Conservation (phyloP, 1,139 yeast species). For the Zygoascus sp. region DNA sequence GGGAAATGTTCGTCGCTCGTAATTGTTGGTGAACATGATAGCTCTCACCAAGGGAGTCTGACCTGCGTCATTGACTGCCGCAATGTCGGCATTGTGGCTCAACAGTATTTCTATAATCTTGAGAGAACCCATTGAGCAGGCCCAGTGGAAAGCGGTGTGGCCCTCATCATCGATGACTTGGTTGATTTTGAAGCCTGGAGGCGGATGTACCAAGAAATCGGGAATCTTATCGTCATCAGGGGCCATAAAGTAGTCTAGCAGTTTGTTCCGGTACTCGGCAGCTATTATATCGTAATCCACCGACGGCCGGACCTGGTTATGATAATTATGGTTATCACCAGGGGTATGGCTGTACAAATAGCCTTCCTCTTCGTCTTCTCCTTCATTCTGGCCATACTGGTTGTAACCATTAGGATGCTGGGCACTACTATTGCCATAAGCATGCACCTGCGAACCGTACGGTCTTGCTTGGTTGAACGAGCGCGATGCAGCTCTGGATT, state of each 20-base stretch:
- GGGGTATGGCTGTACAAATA: constrained; percentile 6
- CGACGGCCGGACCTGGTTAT: not conserved
- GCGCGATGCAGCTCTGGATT: not conserved
- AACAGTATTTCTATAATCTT: constrained; percentile 66
- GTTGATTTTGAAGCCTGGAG: constrained; percentile 75
- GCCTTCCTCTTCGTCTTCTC: constrained; percentile 13
- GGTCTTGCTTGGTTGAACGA: not conserved
- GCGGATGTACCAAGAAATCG: constrained; percentile 65
- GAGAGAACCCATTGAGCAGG: constrained; percentile 83
- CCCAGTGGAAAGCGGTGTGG: constrained; percentile 96
- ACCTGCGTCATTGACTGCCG: constrained; percentile 69
- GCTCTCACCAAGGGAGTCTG: constrained; percentile 82
- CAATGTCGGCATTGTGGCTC: constrained; percentile 69
- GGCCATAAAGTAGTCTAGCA: constrained; percentile 57
- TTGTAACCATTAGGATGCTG: not conserved
- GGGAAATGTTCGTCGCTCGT: constrained; percentile 70
- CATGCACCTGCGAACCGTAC: not conserved
- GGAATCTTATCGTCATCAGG: constrained; percentile 76
- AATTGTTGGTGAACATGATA: constrained; percentile 82
- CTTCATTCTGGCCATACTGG: constrained; percentile 3
- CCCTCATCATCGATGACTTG: constrained; percentile 93
- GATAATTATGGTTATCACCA: not conserved
- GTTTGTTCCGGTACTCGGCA: constrained; percentile 41
- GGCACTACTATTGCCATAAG: not conserved
- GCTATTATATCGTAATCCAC: constrained; percentile 26